Conservation (phyloP, 495 filamentous ascomycete species). For the Podospora pseudopauciseta region DNA sequence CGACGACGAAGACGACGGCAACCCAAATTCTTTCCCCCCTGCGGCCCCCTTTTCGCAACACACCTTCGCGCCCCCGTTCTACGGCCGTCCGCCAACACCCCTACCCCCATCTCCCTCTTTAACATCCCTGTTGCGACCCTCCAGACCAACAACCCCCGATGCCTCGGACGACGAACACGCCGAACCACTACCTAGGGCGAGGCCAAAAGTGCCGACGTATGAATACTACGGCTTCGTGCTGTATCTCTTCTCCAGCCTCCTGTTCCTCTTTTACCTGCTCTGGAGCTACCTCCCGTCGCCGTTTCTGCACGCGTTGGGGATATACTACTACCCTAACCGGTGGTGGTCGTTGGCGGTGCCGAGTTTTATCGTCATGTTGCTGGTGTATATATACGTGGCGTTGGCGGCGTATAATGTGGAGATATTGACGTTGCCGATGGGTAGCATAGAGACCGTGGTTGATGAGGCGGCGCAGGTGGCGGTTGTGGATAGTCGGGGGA, state of each 20-base stretch:
- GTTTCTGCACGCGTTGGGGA: conserved; percentile 87
- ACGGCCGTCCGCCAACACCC: conserved; percentile 82
- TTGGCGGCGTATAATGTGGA: conserved; percentile 87
- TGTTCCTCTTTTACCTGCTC: conserved; percentile 84
- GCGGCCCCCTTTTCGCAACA: conserved; percentile 44
- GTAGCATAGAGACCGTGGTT: conserved; percentile 81
- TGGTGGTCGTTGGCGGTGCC: conserved; percentile 97
- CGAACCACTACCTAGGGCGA: conserved; percentile 77
- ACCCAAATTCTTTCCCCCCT: conserved; percentile 28
- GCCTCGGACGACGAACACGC: conserved; percentile 76
- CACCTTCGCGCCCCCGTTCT: conserved; percentile 82
- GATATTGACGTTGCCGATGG: conserved; percentile 77
- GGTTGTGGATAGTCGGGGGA: conserved; percentile 61
- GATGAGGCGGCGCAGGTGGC: conserved; percentile 87
- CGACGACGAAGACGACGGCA: conserved; percentile 14
- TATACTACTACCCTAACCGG: conserved; percentile 93
- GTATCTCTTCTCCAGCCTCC: conserved; percentile 76
- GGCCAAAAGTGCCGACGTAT: conserved; percentile 92
- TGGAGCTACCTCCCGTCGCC: conserved; percentile 93
- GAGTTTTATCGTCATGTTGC: conserved; percentile 78
- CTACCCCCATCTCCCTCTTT: conserved; percentile 90
- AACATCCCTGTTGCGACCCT: conserved; percentile 91
- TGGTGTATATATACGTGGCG: conserved; percentile 92
- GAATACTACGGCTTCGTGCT: conserved; percentile 99
- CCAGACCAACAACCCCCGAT: conserved; percentile 86